Evolutionary conservation across 2,329 filamentous ascomycete genomes (phyloP).

Genomic region (Paecilomyces dactylethromorphus): DNA sequence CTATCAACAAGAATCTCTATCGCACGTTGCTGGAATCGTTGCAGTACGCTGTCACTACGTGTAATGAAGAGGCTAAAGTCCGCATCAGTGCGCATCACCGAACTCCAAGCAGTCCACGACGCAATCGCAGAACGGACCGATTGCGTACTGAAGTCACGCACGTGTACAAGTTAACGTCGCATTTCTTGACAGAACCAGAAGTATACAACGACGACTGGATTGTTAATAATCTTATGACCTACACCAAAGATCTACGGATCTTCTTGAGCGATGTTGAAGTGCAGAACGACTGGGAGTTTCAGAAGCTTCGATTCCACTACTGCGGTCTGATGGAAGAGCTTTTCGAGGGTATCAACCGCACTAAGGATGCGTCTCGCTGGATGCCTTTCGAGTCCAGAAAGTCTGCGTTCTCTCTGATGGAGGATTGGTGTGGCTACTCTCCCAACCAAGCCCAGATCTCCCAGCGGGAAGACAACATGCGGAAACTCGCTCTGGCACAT

Average conservation of each 20-base stretch:
- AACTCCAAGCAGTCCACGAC: constrained; percentile 71
- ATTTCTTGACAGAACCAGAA: constrained; percentile 72
- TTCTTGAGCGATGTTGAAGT: constrained; percentile 94
- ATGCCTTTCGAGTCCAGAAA: constrained; percentile 96
- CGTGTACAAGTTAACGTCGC: constrained; percentile 88
- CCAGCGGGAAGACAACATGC: constrained; percentile 78
- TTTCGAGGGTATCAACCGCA: constrained; percentile 83
- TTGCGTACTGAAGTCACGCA: constrained; percentile 92
- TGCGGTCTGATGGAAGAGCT: constrained; percentile 90
- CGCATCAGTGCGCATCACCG: constrained; percentile 72
- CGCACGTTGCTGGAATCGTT: constrained; percentile 83
- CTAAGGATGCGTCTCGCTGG: constrained; percentile 81
- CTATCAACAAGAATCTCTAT: constrained; percentile 92
- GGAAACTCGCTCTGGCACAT: constrained; percentile 74
- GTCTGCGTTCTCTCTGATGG: constrained; percentile 93
- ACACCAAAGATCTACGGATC: constrained; percentile 85
- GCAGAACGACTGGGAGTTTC: constrained; percentile 90
- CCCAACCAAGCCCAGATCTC: constrained; percentile 80
- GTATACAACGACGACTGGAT: constrained; percentile 87
- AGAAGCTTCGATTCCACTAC: constrained; percentile 85
- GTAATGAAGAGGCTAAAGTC: constrained; percentile 80
- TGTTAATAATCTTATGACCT: constrained; percentile 77
- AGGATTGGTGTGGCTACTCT: constrained; percentile 98
- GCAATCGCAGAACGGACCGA: constrained; percentile 77
- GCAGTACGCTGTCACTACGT: constrained; percentile 76